These are phyloP conservation scores for Polytrichum formosum DNA, from an alignment of 225 moss, liverwort and hornwort genomes.

Conservation along the genomic window DNA sequence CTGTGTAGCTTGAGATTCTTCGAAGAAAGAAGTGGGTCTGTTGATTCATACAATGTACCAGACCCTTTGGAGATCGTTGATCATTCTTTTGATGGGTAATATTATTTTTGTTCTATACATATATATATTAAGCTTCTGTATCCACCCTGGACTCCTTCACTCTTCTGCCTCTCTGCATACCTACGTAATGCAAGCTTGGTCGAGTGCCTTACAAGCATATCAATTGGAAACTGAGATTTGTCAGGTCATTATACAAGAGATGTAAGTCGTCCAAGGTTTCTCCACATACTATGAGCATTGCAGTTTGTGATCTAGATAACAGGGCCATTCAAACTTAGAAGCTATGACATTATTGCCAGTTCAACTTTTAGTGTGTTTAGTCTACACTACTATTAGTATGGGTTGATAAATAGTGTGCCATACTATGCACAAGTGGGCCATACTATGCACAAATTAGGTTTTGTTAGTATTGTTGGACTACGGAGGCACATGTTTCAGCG, in stretches of 20 bases:
- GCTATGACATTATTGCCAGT: too few relatives aligned
- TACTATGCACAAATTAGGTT: too few relatives aligned
- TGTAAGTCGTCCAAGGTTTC: neutral
- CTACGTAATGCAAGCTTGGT: neutral
- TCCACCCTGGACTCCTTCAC: neutral
- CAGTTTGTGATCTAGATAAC: neutral
- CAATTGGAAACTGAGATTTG: too few relatives aligned
- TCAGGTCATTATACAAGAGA: too few relatives aligned
- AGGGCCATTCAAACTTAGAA: conserved; percentile 9
- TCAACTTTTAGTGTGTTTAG: too few relatives aligned
- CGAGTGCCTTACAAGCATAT: neutral
- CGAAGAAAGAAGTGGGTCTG: conserved; percentile 7
- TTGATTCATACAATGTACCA: conserved; percentile 15
- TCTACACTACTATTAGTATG: too few relatives aligned
- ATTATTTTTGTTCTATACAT: conserved; percentile 17
- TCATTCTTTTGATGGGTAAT: conserved; percentile 26
- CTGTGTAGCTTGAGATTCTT: neutral
- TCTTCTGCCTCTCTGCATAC: neutral
- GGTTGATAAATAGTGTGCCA: too few relatives aligned
- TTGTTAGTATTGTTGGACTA: too few relatives aligned
- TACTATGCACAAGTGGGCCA: too few relatives aligned
- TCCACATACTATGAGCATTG: neutral
- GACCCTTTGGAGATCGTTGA: conserved; percentile 4
- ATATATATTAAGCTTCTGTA: neutral
- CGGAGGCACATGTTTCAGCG: too few relatives aligned